Conservation (phyloP, 345 rosid species). For the Pseudoturritis turrita region DNA sequence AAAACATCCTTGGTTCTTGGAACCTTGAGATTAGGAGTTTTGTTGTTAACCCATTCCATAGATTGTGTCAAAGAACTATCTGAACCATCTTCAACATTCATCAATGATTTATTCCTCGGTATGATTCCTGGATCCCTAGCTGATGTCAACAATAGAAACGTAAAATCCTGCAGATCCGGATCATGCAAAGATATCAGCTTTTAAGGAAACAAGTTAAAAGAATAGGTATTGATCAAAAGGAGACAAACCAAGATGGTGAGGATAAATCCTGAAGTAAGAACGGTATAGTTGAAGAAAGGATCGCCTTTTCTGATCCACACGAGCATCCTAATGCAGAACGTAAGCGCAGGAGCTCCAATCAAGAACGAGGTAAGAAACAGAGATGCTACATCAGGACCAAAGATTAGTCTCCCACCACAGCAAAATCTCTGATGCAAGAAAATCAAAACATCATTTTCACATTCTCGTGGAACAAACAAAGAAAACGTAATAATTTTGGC, state of each 20-base stretch:
- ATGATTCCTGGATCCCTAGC: slow-evolving; percentile 96
- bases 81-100: slow-evolving; percentile 43
- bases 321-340: slow-evolving; percentile 72
- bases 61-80: slow-evolving; percentile 33
- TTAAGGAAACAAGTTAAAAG: not conserved
- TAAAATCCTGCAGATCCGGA: slow-evolving; percentile 47
- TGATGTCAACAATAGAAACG: slow-evolving; percentile 66
- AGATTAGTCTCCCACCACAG: slow-evolving; percentile 73
- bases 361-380: slow-evolving; percentile 56
- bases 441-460: not conserved
- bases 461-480: not conserved
- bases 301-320: slow-evolving; percentile 33
- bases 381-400: slow-evolving; percentile 87
- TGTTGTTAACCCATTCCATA: slow-evolving; percentile 40
- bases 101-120: slow-evolving; percentile 63
- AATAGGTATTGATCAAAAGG: not conserved
- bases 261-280: slow-evolving; percentile 44
- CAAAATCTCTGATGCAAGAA: slow-evolving; percentile 56
- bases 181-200: not conserved
- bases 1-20: slow-evolving; percentile 62
- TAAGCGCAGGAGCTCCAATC: slow-evolving; percentile 60
- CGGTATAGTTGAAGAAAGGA: slow-evolving; percentile 35
- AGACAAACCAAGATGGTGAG: slow-evolving; percentile 57
- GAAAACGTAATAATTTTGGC: not conserved
- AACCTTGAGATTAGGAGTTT: slow-evolving; percentile 45